Evolutionary conservation across 2,329 filamentous ascomycete genomes (phyloP).

Genomic region (Thermothelomyces thermophilus): DNA sequence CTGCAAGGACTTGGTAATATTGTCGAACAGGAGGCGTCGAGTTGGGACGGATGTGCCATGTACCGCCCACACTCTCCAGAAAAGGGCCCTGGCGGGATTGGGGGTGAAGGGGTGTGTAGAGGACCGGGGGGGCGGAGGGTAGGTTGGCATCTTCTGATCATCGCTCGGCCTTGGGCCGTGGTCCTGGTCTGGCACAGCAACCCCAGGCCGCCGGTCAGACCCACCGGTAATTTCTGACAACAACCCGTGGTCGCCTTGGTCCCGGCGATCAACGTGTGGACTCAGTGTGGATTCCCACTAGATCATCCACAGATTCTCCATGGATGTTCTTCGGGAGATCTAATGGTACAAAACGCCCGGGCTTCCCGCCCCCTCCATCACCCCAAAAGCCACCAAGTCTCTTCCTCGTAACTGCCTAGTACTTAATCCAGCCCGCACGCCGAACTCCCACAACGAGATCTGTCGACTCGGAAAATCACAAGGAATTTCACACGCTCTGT

Average conservation of each 20-base stretch:
- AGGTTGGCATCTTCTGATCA: conserved; percentile 24
- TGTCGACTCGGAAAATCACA: conserved; percentile 20
- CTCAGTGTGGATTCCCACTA: conserved; percentile 41
- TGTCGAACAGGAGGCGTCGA: conserved; percentile 36
- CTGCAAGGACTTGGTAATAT: too few relatives aligned
- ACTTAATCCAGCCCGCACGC: conserved; percentile 35
- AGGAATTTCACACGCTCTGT: conserved; percentile 24
- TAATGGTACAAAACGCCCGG: conserved; percentile 30
- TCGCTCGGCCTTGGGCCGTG: conserved; percentile 27
- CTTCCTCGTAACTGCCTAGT: conserved; percentile 30
- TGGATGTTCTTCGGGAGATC: conserved; percentile 40
- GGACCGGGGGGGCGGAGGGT: too few relatives aligned
- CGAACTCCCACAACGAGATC: conserved; percentile 25
- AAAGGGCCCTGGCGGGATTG: conserved; percentile 3
- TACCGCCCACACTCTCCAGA: conserved; percentile 2
- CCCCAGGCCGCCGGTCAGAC: conserved; percentile 31
- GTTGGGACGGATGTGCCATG: conserved; percentile 34
- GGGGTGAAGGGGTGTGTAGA: conserved; percentile 5
- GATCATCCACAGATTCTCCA: conserved; percentile 39
- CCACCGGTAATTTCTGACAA: conserved; percentile 52
- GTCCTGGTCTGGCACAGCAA: conserved; percentile 36
- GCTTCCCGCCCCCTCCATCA: conserved; percentile 33
- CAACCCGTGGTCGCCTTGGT: conserved; percentile 33
- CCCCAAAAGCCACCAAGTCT: conserved; percentile 34
- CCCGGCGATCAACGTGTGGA: conserved; percentile 38